Evolutionary conservation across 2,329 filamentous ascomycete genomes (phyloP), one percentile per base, ranked within the genome.

Genomic region (Dactylella cylindrospora): DNA sequence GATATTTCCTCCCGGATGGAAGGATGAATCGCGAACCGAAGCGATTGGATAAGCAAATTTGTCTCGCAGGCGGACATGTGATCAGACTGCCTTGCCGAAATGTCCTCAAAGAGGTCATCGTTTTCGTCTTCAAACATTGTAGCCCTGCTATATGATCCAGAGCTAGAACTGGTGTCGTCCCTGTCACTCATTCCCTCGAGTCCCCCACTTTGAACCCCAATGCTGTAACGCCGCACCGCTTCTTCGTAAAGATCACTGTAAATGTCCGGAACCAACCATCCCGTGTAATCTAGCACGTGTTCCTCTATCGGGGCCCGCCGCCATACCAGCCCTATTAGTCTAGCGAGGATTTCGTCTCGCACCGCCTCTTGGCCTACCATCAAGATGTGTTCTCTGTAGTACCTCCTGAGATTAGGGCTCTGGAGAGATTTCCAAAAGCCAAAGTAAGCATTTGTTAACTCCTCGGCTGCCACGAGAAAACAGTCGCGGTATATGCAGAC

Each of bases 401-500:
- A 17, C 2, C 19, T 23, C 15, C 9, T 36, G 3, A 54, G 23
- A 7, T 19, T 25, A 5, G 49, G 57, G 15, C 13, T 7, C 9
- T 13, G 44, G 25, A n/a, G 20, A 22, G 8, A 12, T 15, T 10
- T 33, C 5, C 57, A 43, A 62, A 39, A 50, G 2, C 2, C 5
- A 3, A 62, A 8, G 20, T 49, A 62, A 7, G 31, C 43, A 8
- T 49, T 25, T 2, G 49, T 22, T 2, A 62, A 32, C 3, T 44
- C 25, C 4, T 44, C 49, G 3, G 49, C 38, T 4, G 29, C 13
- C 10, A 50, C 19, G 1, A 10, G 28, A 15, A 54, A 62, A 19
- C 49, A 62, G 25, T 54, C 38, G n/a, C 50, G 9, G 23, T 54
- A 53, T 12, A 54, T 50, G 5, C 8, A 22, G 3, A 62, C 49